Base-by-base conservation (phyloP, 129 eudicot species). In the Silybum marianum region DNA sequence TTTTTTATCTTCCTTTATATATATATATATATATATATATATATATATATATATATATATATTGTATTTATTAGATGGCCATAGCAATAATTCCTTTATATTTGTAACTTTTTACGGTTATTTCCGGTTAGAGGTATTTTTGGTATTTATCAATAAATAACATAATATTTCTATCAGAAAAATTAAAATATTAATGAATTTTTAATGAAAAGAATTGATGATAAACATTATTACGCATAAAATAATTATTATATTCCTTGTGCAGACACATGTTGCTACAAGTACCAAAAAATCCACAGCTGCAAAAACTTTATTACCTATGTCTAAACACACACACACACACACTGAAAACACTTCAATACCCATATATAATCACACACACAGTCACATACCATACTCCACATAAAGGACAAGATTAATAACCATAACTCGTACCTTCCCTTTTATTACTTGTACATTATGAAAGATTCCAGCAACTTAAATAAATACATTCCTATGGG, bases 261-360 rank as follows among this genome's bases (percentile, higher is more conserved):
- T 48, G 82, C 69, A 44, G 12, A 48, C 81, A 46, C 32, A 69
- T 69, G 75, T 69, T 78, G 68, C 13, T 69, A 26, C 69, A 78
- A 78, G 82, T 69, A 78, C 82, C 74, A 44, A 69, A n/a, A 78
- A 69, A 48, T 44, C 66, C 82, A 46, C 14, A 67, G 68, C 48
- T 28, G 67, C 67, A 69, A 78, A 78, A 24, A 68, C 44, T 24
- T 67, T 42, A 78, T 38, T 66, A 24, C 74, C 39, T 25, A 23
- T 16, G 18, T 51, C 6, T 54, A 34, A 34, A 14, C 16, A 54
- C 21, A n/a, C 22, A 54, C 22, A 14, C 16, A 54, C 21, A n/a
- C 22, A 54, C 22, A 18, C 65, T n/a, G 21, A 1, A n/a, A 6
- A 58, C 65, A 18, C 65, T 58, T 58, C 19, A 58, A 58, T 58